Base-by-base conservation (phyloP, 768 basidiomycete species). In the Amyloporia xantha region DNA sequence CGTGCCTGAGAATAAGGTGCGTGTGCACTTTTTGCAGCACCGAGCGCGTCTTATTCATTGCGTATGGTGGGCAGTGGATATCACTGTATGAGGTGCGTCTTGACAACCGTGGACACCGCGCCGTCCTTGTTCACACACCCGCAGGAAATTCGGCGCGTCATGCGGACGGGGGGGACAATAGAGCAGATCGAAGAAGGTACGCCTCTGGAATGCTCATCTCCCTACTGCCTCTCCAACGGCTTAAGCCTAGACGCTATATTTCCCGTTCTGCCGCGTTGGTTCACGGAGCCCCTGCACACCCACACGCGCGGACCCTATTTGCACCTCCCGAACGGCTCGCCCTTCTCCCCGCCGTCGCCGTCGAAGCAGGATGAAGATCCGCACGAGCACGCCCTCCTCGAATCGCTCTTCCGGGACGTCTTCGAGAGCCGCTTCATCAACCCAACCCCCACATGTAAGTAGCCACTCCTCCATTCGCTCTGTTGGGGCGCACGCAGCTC, bases 241-340 rank as follows among this genome's bases (percentile, higher is more conserved):
- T 24, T 47, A 4, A 41, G 35, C 38, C 20, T 51, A 90, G 87
- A 90, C 60, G 74, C 86, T 24, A 66, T 86, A 39, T 90, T 90
- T 59, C 87, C 87, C n/a, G 67, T 67, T 3, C 72, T 90, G 30
- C 86, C 87, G 19, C 76, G 75, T 30, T 89, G 86, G 85, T 90
- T 87, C 57, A 88, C 87, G 1, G 70, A 74, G 33, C 82, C 84
- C 7, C 72, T 88, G 45, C 78, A 83, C 24, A 70, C 70, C 24
- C 77, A 56, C 24, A 28, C 49, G 10, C 51, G 52, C 30, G 71
- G 57, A 68, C 75, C 19, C 62, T 70, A 52, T 70, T 74, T 43
- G 61, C 72, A 48, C 64, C 76, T 36, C 75, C 78, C 54, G 68
- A 73, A 30, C 48, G 36, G 12, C 23, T 47, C 15, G 24, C 38